Conservation (phyloP, 768 basidiomycete species). For the Royoungia palumana region DNA sequence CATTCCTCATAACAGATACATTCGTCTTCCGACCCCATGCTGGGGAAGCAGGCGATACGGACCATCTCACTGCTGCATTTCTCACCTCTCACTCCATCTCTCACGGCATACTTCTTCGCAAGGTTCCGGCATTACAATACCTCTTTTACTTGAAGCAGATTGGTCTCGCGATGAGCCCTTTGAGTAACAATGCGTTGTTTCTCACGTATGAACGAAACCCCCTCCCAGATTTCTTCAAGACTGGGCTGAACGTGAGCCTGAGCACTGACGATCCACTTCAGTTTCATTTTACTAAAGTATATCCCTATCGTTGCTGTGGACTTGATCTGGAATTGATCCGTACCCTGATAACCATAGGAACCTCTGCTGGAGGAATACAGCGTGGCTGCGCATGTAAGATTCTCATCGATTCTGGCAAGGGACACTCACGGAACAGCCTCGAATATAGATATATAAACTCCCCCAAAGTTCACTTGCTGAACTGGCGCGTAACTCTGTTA, state of each 20-base stretch:
- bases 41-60: conserved; percentile 97
- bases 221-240: conserved; percentile 94
- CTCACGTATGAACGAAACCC: conserved; percentile 96
- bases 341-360: conserved; percentile 50
- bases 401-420: neutral
- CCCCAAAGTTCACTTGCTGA: conserved; percentile 94
- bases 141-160: conserved; percentile 98
- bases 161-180: conserved; percentile 96
- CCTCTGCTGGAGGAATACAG: conserved; percentile 96
- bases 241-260: conserved; percentile 91
- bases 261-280: conserved; percentile 96
- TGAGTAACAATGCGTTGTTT: conserved; percentile 98
- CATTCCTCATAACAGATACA: conserved; percentile 58
- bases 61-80: conserved; percentile 95
- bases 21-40: conserved; percentile 96
- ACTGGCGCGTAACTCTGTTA: conserved; percentile 95
- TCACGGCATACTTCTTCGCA: conserved; percentile 96
- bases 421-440: neutral
- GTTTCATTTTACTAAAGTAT: conserved; percentile 96
- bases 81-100: conserved; percentile 97
- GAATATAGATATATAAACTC: conserved; percentile 84
- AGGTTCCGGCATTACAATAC: conserved; percentile 96
- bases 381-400: conserved; percentile 88
- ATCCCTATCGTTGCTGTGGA: neutral
- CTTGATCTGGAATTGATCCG: neutral